Conservation (phyloP, 306 rosid genomes). For the Luffa acutangula region DNA sequence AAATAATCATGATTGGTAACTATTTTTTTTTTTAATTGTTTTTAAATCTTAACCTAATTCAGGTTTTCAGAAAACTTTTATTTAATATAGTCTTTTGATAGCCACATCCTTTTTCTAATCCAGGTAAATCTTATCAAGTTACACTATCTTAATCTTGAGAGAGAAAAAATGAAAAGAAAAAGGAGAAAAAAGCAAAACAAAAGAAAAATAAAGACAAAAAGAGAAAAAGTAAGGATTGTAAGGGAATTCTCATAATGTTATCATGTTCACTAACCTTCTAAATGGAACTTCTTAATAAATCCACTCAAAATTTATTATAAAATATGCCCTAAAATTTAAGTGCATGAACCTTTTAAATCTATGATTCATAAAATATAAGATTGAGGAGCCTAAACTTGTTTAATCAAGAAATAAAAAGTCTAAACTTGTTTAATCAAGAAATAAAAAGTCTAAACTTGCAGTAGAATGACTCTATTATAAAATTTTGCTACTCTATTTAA, state of each 20-base stretch:
- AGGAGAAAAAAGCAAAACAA: background rate
- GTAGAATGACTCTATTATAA: too few species aligned
- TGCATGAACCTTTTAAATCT: too few species aligned
- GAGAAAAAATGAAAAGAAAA: background rate
- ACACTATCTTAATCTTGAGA: background rate
- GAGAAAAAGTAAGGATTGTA: background rate
- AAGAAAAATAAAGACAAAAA: background rate
- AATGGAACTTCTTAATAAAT: background rate
- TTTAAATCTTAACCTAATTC: background rate
- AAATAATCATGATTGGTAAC: background rate
- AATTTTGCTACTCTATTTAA: too few species aligned
- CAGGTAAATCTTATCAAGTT: background rate
- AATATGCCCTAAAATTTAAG: background rate
- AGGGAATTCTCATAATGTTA: background rate
- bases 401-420: too few species aligned
- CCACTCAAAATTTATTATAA: background rate
- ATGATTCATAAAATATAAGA: too few species aligned
- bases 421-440: too few species aligned
- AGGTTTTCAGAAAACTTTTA: background rate
- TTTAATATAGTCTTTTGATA: background rate
- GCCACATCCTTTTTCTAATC: background rate
- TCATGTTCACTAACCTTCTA: background rate
- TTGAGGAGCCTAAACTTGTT: too few species aligned
- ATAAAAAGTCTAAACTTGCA: too few species aligned
- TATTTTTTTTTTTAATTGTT: background rate